Base-by-base conservation (phyloP, 176 grass and related monocot genomes). In the Carex cristatella region DNA sequence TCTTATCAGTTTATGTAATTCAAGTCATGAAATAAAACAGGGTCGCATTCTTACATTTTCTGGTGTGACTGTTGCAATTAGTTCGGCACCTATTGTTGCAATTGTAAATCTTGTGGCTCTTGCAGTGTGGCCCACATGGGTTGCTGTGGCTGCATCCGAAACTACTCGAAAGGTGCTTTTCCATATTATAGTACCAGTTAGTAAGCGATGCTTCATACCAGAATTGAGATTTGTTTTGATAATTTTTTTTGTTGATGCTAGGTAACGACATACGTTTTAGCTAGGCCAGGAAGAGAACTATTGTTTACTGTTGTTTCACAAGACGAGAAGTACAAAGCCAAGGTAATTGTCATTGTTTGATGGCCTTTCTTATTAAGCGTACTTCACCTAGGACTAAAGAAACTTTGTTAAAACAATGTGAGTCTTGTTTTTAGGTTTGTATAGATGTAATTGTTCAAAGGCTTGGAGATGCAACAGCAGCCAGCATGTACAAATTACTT, bases 261-360 rank as follows among this genome's bases (percentile, higher is more conserved):
- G 95, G 93, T 93, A 73, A 89, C 83, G 3, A 91, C 95, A 62
- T 98, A 98, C 89, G 95, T 98, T 87, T 85, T 95, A 79, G 91
- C 90, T 64, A 98, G 95, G 84, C 95, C 95, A 69, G 95, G 93
- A 85, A 94, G 95, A 85, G 95, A 98, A 81, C 81, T 98, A 15
- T 71, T 98, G 46, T 98, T 95, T 74, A 98, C 95, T 44, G 93
- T 98, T 90, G 95, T 98, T 38, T 98, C 95, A 81, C 88, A 85
- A 54, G 95, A 95, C 81, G 95, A 98, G 64, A 98, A 98, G 55
- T 95, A 98, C 91, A 95, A 95, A 93, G 95, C 95, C 9, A 98
- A 98, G 95, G 95, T 98, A 89, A 70, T 30, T 81, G 15, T 44
- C 14, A 38, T 81, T 61, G 16, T 42, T 63, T 79, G 6, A 46